phyloP scores from a whole-genome alignment of 1,139 yeast species.

The Protomyces gravidus region DNA sequence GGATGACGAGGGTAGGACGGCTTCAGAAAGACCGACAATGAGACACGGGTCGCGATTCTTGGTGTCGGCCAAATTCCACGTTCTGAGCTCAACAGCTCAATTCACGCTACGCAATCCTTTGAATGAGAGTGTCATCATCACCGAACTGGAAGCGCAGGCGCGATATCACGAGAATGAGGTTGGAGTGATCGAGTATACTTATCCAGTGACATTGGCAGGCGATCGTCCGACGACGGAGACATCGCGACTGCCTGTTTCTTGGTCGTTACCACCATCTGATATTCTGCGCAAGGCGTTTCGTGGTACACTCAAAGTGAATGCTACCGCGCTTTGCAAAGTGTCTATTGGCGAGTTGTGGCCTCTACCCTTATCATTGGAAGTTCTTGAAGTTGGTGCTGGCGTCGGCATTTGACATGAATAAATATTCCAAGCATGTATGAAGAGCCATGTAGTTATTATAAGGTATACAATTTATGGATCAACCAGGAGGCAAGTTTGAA shows the following conservation, averaged over 20 bases:
- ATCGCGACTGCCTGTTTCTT: constrained; percentile 19
- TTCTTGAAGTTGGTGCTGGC: constrained; percentile 20
- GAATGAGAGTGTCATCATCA: constrained; percentile 9
- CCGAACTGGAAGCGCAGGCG: constrained; percentile 16
- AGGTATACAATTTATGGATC: constrained; percentile 34
- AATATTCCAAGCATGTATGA: neutral
- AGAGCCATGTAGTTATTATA: neutral
- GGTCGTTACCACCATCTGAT: constrained; percentile 23
- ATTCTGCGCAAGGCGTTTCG: constrained; percentile 15
- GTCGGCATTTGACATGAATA: constrained; percentile 6
- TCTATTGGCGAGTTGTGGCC: constrained; percentile 10
- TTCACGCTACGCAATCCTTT: constrained; percentile 23
- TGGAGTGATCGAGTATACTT: constrained; percentile 15
- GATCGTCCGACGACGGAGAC: constrained; percentile 10
- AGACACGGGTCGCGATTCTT: constrained; percentile 5
- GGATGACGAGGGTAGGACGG: neutral
- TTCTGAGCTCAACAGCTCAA: constrained; percentile 14
- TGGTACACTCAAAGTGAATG: constrained; percentile 22
- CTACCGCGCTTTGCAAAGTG: constrained; percentile 14
- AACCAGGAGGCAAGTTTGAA: constrained; percentile 80
- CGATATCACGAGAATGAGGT: constrained; percentile 14
- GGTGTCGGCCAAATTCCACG: constrained; percentile 23
- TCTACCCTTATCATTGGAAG: neutral
- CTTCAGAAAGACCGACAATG: neutral
- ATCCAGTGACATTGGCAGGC: constrained; percentile 17